Evolutionary conservation across 371 early-diverging fungal species (phyloP).

Genomic region (Cokeromyces recurvatus): DNA sequence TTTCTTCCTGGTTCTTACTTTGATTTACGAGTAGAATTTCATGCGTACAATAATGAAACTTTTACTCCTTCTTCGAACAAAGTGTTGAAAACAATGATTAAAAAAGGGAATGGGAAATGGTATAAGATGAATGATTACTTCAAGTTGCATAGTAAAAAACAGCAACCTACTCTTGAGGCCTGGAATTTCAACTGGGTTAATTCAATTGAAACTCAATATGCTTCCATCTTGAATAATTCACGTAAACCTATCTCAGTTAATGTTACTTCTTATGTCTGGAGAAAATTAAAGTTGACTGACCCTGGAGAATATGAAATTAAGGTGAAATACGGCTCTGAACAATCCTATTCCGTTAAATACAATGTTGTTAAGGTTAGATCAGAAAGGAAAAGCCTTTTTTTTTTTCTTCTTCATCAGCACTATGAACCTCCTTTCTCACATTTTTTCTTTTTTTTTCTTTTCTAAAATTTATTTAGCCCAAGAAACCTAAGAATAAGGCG

Average conservation of each 20-base stretch:
- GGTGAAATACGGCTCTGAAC: slow-evolving; percentile 32
- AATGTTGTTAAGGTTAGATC: slow-evolving; percentile 27
- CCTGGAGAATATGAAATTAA: slow-evolving; percentile 55
- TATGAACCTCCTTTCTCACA: background rate
- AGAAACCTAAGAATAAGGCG: slow-evolving; percentile 54
- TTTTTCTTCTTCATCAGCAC: background rate
- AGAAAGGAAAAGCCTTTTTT: too few species aligned
- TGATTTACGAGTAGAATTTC: slow-evolving; percentile 57
- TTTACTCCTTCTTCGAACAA: slow-evolving; percentile 29
- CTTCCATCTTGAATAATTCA: slow-evolving; percentile 19
- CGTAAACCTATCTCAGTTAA: slow-evolving; percentile 47
- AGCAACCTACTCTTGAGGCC: slow-evolving; percentile 32
- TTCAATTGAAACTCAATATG: slow-evolving; percentile 45
- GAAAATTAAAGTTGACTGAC: slow-evolving; percentile 47
- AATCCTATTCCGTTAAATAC: slow-evolving; percentile 34
- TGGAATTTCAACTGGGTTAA: slow-evolving; percentile 54
- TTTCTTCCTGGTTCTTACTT: slow-evolving; percentile 54
- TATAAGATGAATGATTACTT: slow-evolving; percentile 43
- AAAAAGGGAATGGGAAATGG: slow-evolving; percentile 40
- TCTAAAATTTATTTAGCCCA: too few species aligned
- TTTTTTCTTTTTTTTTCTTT: too few species aligned
- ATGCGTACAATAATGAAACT: slow-evolving; percentile 46
- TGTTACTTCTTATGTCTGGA: slow-evolving; percentile 51
- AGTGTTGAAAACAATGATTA: slow-evolving; percentile 41
- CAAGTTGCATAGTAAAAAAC: slow-evolving; percentile 19